Evolutionary conservation across 495 filamentous ascomycete genomes (phyloP).

Genomic region (Letharia columbiana): DNA sequence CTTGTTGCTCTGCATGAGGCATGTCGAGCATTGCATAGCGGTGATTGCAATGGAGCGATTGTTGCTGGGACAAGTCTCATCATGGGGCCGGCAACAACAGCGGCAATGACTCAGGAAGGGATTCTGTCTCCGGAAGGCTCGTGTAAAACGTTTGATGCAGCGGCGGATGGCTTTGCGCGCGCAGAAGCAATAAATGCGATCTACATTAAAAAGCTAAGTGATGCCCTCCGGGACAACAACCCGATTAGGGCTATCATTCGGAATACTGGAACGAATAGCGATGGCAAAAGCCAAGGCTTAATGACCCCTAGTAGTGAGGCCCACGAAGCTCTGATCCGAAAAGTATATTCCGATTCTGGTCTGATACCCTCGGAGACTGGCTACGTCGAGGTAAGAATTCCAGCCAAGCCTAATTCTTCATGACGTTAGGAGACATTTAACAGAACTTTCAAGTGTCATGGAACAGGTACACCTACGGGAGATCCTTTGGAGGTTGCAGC

Average conservation of each 20-base stretch:
- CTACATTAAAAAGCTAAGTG: conserved; percentile 31
- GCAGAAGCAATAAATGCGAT: conserved; percentile 45
- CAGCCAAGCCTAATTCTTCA: not conserved
- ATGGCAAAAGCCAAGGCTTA: conserved; percentile 29
- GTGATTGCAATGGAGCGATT: conserved; percentile 37
- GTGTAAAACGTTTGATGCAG: conserved; percentile 53
- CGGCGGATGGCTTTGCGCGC: conserved; percentile 56
- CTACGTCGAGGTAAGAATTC: conserved; percentile 26
- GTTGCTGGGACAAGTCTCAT: conserved; percentile 39
- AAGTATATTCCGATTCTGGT: conserved; percentile 19
- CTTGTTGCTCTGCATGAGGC: conserved; percentile 33
- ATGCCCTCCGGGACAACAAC: conserved; percentile 33
- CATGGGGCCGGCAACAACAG: conserved; percentile 28
- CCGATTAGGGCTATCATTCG: conserved; percentile 36
- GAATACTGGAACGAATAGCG: conserved; percentile 30
- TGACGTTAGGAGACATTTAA: not conserved
- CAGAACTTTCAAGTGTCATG: conserved; percentile 33
- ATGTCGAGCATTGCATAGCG: conserved; percentile 29
- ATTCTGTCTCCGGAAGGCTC: conserved; percentile 28
- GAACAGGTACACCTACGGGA: conserved; percentile 35
- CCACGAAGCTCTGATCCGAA: conserved; percentile 25
- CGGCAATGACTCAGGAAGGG: conserved; percentile 26
- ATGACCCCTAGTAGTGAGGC: not conserved
- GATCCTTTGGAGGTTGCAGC: conserved; percentile 39
- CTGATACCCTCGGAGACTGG: conserved; percentile 22